Base-by-base conservation (phyloP, 2,329 filamentous ascomycete genomes). In the Stemphylium lycopersici region DNA sequence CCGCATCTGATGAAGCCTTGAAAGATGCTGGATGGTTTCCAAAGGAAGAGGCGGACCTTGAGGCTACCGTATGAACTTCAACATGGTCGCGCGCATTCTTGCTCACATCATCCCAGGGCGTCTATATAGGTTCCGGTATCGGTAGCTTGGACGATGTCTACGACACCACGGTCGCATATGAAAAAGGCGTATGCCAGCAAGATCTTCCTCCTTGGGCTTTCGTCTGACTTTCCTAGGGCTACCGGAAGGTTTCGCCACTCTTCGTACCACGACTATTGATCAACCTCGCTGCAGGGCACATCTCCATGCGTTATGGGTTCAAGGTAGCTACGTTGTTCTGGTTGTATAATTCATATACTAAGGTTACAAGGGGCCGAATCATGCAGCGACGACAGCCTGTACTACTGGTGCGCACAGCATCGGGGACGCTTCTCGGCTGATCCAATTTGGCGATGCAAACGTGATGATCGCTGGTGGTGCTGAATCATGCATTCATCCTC, bases 401-500 rank as follows among this genome's bases (percentile, higher is more conserved):
- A 98, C 95, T 0, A 99, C 95, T 0, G 95, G 95, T 10, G 91
- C 93, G 1, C 95, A 99, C 77, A 92, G 93, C 1, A 88, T 99
- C 44, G 95, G 93, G 15, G 95, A 99, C 73, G 95, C 95, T 5
- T 88, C 90, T n/a, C 87, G 93, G 15, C 91, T 97, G 72, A 93
- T 99, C 58, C 85, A 89, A n/a, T 88, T 87, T 69, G 93, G 92
- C 6, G 93, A 98, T 72, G 93, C 93, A 40, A 84, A 96, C 73
- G 89, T 98, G 49, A 98, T 99, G 92, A 78, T 99, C 7, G 92
- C 95, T n/a, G 95, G 95, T 37, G 93, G 93, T 24, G 87, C 93
- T 7, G 95, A 99, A 76, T 92, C 93, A 0, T 99, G 95, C 73
- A 93, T 99, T 51, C 93, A 99, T 71, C 95, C 95, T 8, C 82